phyloP scores from a whole-genome alignment of 2,329 filamentous ascomycete species.

The Blumeria graminis region DNA sequence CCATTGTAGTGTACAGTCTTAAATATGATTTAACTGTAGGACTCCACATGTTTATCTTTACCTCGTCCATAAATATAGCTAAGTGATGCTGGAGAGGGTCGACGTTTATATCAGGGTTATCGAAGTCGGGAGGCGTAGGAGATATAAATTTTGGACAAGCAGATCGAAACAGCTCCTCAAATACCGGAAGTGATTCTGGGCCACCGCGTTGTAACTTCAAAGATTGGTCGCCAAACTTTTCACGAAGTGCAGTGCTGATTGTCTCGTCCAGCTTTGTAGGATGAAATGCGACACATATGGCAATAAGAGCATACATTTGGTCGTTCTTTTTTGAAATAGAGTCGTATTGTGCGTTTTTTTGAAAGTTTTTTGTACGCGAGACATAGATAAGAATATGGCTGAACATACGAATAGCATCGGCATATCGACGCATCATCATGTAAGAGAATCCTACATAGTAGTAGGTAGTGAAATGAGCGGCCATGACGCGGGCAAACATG shows the following conservation, averaged over 20 bases:
- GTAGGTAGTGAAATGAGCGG: constrained; percentile 97
- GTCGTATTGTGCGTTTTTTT: constrained; percentile 96
- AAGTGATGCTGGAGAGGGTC: constrained; percentile 96
- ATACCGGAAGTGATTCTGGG: constrained; percentile 82
- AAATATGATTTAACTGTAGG: constrained; percentile 97
- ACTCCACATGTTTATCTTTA: constrained; percentile 97
- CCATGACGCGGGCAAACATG: constrained; percentile 99
- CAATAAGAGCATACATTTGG: constrained; percentile 97
- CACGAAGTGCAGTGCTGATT: constrained; percentile 88
- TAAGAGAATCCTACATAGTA: constrained; percentile 99
- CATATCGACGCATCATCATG: constrained; percentile 99
- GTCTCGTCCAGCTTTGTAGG: constrained; percentile 94
- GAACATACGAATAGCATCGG: constrained; percentile 99
- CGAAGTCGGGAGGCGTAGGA: constrained; percentile 88
- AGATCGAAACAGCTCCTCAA: constrained; percentile 90
- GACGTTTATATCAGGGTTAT: constrained; percentile 84
- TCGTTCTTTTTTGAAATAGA: constrained; percentile 99
- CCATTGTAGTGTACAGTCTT: constrained; percentile 98
- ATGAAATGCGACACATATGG: constrained; percentile 96
- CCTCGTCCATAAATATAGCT: constrained; percentile 96
- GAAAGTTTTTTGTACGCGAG: constrained; percentile 98
- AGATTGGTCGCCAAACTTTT: constrained; percentile 99
- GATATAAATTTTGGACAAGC: constrained; percentile 99
- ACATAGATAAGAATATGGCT: constrained; percentile 99
- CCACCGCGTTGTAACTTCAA: constrained; percentile 89